These are phyloP conservation scores for Salix purpurea DNA, from an alignment of 345 rosid species.

Conservation along the genomic window DNA sequence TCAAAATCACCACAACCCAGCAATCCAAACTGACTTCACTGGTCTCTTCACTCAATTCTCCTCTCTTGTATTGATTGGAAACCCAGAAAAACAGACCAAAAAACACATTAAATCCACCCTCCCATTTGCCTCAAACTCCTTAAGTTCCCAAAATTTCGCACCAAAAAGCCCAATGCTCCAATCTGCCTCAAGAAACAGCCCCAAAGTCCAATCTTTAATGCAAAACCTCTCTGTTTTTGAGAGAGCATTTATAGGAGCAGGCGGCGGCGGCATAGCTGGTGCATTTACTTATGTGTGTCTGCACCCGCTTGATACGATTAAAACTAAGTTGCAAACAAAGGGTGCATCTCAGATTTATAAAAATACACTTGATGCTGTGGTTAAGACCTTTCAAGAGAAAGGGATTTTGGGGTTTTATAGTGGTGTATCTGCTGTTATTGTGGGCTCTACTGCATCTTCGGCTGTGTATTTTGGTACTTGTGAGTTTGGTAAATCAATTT, in stretches of 20 bases:
- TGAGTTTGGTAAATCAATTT: conserved; percentile 84
- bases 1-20: neutral
- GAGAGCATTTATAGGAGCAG: conserved; percentile 82
- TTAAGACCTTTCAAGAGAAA: conserved; percentile 64
- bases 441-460: conserved; percentile 83
- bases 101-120: neutral
- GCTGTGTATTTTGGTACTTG: conserved; percentile 92
- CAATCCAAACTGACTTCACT: conserved; percentile 10
- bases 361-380: conserved; percentile 61
- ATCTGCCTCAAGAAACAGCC: conserved; percentile 47
- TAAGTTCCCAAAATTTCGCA: conserved; percentile 13
- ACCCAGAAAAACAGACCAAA: neutral
- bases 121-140: conserved; percentile 46
- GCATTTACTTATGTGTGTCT: conserved; percentile 89
- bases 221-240: conserved; percentile 68
- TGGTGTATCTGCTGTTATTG: conserved; percentile 87
- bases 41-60: conserved; percentile 19
- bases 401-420: conserved; percentile 87
- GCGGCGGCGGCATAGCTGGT: conserved; percentile 81
- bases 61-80: neutral
- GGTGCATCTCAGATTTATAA: conserved; percentile 71
- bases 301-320: conserved; percentile 78
- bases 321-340: conserved; percentile 87
- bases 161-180: conserved; percentile 36
- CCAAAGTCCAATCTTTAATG: conserved; percentile 44